Evolutionary conservation across 345 rosid genomes (phyloP), one percentile per base, ranked within the genome.

Genomic region (Camelina hispida): DNA sequence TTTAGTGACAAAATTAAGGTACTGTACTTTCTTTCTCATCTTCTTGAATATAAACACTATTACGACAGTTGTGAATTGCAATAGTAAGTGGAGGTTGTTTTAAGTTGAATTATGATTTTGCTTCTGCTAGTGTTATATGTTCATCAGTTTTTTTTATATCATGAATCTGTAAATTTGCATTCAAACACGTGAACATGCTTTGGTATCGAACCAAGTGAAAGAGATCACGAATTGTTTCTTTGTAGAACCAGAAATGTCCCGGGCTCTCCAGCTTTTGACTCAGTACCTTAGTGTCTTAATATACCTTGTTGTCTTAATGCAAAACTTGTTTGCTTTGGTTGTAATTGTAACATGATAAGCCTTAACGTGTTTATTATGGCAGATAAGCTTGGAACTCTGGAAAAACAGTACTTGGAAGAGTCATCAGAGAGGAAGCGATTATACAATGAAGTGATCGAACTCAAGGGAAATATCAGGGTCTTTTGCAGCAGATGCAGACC

Each of bases 401-500:
- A 84, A 84, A 89, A 79, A 86, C 90, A 88, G 77, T 95, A 84
- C 83, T 57, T 83, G 38, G 80, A 81, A 46, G 96, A 84, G 80
- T 85, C 90, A 50, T 77, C 80, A 5, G 99, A 89, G 72, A 76
- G 98, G 83, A 95, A 82, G 66, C 81, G 82, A 25, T 87, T 95
- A 25, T 90, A 92, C 84, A 95, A 90, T 78, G 97, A 95, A 81
- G 90, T 90, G 66, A 85, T 95, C 53, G 97, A 92, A 72, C 92
- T 89, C 66, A 95, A 89, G 80, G 99, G 99, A 55, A 92, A 92
- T 75, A 93, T 95, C 43, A 87, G 97, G 82, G 99, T 95, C 79
- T 95, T 90, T 78, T 95, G 98, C 89, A 88, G 98, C 89, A 88
- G 99, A 84, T 92, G 99, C 69, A 86, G 99, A 74, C 99, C 98